These are phyloP conservation scores for Magnaporthiopsis poae DNA, from an alignment of 2,329 filamentous ascomycete genomes.

Conservation along the genomic window DNA sequence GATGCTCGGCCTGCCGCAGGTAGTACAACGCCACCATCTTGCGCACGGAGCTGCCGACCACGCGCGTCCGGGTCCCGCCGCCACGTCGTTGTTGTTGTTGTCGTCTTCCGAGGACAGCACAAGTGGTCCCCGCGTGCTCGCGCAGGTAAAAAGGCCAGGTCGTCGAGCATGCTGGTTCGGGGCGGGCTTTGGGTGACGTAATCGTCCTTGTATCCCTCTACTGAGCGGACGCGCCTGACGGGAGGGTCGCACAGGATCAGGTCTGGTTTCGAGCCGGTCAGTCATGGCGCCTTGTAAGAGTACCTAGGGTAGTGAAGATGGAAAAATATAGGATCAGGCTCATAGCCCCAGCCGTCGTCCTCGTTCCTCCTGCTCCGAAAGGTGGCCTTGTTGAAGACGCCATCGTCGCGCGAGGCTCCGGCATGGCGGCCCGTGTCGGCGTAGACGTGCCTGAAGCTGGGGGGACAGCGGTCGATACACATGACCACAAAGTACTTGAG, in stretches of 20 bases:
- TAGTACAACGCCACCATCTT: conserved; percentile 19
- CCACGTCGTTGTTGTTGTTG: conserved; percentile 1
- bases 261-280: conserved; percentile 8
- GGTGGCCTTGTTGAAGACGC: conserved; percentile 15
- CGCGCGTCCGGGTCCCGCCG: conserved; percentile 10
- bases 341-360: conserved; percentile 16
- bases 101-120: too few species aligned
- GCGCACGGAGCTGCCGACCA: conserved; percentile 15
- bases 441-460: conserved; percentile 17
- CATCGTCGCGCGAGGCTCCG: conserved; percentile 14
- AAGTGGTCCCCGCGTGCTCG: conserved; percentile 10
- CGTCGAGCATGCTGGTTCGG: conserved; percentile 16
- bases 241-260: conserved; percentile 18
- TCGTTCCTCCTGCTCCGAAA: conserved; percentile 14
- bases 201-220: conserved; percentile 12
- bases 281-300: neutral
- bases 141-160: conserved; percentile 17
- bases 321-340: neutral
- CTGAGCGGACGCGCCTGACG: conserved; percentile 14
- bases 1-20: conserved; percentile 16
- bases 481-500: conserved; percentile 18
- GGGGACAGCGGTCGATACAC: conserved; percentile 13
- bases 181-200: conserved; percentile 15
- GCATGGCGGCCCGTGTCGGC: conserved; percentile 17
- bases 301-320: neutral